These are phyloP conservation scores for Lachnellula cervina DNA, from an alignment of 2,329 filamentous ascomycete species.

Conservation along the genomic window DNA sequence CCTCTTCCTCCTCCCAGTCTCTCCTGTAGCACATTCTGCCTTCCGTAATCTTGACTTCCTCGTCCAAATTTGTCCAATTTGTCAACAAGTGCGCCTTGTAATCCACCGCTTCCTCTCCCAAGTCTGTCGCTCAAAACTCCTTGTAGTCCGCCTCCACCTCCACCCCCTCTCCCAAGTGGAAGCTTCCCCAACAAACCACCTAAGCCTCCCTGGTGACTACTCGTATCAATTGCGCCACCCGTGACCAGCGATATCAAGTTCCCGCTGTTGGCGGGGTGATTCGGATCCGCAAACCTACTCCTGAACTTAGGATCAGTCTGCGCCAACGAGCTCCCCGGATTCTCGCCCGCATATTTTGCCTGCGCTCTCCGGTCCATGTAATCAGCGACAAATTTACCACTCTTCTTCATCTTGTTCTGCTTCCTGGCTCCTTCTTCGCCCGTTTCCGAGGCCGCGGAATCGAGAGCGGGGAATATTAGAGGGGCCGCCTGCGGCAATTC, in stretches of 20 bases:
- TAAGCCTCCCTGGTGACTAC: neutral
- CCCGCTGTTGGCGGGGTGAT: constrained; percentile 45
- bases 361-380: constrained; percentile 23
- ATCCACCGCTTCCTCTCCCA: neutral
- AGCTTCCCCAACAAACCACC: neutral
- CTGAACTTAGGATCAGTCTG: constrained; percentile 35
- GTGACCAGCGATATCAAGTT: constrained; percentile 42
- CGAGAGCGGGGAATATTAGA: constrained; percentile 36
- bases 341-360: constrained; percentile 31
- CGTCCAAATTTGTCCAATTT: neutral
- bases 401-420: constrained; percentile 30
- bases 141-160: constrained; percentile 3
- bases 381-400: constrained; percentile 33
- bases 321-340: constrained; percentile 38
- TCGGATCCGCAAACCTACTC: constrained; percentile 47
- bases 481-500: constrained; percentile 37
- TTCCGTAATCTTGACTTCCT: constrained; percentile 2
- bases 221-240: constrained; percentile 38
- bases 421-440: constrained; percentile 25
- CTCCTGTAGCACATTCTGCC: too few species aligned
- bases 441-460: constrained; percentile 26
- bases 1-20: constrained; percentile 5
- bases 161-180: neutral
- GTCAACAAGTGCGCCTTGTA: neutral
- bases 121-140: neutral